These are phyloP conservation scores for Populus hybrid DNA, from an alignment of 441 rosid species.

Conservation along the genomic window DNA sequence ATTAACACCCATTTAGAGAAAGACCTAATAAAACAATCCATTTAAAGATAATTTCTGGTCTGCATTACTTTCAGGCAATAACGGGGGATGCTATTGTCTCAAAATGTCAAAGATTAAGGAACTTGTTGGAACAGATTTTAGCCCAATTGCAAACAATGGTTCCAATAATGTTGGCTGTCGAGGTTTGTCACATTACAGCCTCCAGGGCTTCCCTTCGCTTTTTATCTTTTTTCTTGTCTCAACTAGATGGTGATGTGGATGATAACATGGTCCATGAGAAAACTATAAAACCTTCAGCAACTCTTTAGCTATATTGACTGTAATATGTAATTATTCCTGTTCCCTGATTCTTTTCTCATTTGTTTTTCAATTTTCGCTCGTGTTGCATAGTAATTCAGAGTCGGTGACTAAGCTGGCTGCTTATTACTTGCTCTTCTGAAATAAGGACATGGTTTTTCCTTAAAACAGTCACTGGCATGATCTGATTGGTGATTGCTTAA, in stretches of 20 bases:
- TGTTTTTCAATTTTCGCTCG: neutral
- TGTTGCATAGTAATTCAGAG: neutral
- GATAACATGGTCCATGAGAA: neutral
- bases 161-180: slow-evolving; percentile 55
- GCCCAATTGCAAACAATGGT: slow-evolving; percentile 55
- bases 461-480: neutral
- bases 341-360: neutral
- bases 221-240: neutral
- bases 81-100: slow-evolving; percentile 49
- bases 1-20: no score
- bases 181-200: slow-evolving; percentile 45
- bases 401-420: neutral
- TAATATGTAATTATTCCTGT: neutral
- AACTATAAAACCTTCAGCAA: neutral
- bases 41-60: neutral
- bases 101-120: slow-evolving; percentile 47
- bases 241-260: neutral
- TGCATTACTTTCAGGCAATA: slow-evolving; percentile 50
- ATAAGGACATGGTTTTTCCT: neutral
- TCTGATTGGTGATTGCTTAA: slow-evolving; percentile 1
- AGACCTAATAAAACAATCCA: no score
- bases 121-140: slow-evolving; percentile 48
- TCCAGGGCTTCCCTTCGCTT: neutral
- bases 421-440: neutral
- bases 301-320: neutral